Evolutionary conservation across 2,329 filamentous ascomycete species (phyloP).

Genomic region (Fusarium agapanthi): DNA sequence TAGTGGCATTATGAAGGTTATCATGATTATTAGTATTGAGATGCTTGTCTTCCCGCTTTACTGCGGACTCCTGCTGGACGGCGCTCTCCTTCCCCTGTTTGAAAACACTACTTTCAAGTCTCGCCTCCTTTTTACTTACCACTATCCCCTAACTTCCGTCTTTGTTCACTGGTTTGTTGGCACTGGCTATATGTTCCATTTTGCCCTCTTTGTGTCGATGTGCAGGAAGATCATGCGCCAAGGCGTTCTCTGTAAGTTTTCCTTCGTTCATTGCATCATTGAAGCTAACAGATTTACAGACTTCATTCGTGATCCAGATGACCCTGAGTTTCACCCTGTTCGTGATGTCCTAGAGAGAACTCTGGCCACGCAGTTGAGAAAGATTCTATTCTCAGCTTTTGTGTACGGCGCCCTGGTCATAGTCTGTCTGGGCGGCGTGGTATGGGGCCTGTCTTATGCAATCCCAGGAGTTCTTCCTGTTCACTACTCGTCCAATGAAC

Average conservation of each 20-base stretch:
- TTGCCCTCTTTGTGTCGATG: slow-evolving; percentile 98
- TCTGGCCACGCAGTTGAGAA: slow-evolving; percentile 90
- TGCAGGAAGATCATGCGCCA: slow-evolving; percentile 97
- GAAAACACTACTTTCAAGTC: slow-evolving; percentile 80
- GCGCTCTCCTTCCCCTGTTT: slow-evolving; percentile 89
- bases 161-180: slow-evolving; percentile 99
- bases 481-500: slow-evolving; percentile 91
- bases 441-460: slow-evolving; percentile 83
- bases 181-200: slow-evolving; percentile 99
- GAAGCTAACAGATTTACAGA: slow-evolving; percentile 57
- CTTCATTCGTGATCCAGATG: slow-evolving; percentile 97
- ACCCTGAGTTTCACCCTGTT: slow-evolving; percentile 97
- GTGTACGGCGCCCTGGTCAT: slow-evolving; percentile 95
- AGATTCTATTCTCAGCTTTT: slow-evolving; percentile 94
- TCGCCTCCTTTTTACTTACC: slow-evolving; percentile 78
- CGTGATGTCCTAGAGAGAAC: slow-evolving; percentile 95
- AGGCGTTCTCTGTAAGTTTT: slow-evolving; percentile 85
- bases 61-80: slow-evolving; percentile 88
- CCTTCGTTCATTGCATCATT: background rate
- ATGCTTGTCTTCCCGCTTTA: slow-evolving; percentile 98
- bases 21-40: slow-evolving; percentile 97
- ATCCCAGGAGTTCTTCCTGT: slow-evolving; percentile 83
- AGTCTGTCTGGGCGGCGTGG: slow-evolving; percentile 91
- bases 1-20: slow-evolving; percentile 96
- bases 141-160: slow-evolving; percentile 86